phyloP scores from a whole-genome alignment of 177 flowering plant genomes.

The Telopea speciosissima region DNA sequence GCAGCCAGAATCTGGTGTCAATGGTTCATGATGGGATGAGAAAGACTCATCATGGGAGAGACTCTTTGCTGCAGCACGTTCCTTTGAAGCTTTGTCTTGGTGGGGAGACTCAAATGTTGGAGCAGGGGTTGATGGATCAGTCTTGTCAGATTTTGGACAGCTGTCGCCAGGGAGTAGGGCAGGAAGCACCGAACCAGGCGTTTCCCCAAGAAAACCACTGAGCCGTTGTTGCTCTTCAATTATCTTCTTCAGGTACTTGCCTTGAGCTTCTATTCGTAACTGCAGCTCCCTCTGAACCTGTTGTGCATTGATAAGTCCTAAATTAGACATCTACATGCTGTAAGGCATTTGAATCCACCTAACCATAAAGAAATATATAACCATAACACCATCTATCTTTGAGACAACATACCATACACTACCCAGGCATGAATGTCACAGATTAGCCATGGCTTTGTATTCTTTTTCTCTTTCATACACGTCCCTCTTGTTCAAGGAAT shows the following conservation, averaged over 20 bases:
- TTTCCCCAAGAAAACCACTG: slow-evolving; percentile 59
- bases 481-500: too few relatives aligned
- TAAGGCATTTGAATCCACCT: too few relatives aligned
- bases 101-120: slow-evolving; percentile 61
- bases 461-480: too few relatives aligned
- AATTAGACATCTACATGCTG: too few relatives aligned
- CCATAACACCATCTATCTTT: too few relatives aligned
- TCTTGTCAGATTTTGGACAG: slow-evolving; percentile 47
- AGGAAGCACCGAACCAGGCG: slow-evolving; percentile 31
- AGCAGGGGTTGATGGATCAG: slow-evolving; percentile 75
- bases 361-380: too few relatives aligned
- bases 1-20: slow-evolving; percentile 78
- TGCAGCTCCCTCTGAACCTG: slow-evolving; percentile 96
- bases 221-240: slow-evolving; percentile 89
- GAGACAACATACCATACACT: too few relatives aligned
- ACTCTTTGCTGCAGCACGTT: slow-evolving; percentile 37
- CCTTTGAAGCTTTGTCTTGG: slow-evolving; percentile 40
- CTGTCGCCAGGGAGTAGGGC: slow-evolving; percentile 36
- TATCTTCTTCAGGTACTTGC: slow-evolving; percentile 87
- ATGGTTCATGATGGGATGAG: slow-evolving; percentile 67
- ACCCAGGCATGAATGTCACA: too few relatives aligned
- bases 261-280: slow-evolving; percentile 94
- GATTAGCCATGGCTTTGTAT: too few relatives aligned
- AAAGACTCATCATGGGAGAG: slow-evolving; percentile 59
- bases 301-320: not conserved